phyloP scores from a whole-genome alignment of 441 rosid genomes.

The Mallotus japonicus region DNA sequence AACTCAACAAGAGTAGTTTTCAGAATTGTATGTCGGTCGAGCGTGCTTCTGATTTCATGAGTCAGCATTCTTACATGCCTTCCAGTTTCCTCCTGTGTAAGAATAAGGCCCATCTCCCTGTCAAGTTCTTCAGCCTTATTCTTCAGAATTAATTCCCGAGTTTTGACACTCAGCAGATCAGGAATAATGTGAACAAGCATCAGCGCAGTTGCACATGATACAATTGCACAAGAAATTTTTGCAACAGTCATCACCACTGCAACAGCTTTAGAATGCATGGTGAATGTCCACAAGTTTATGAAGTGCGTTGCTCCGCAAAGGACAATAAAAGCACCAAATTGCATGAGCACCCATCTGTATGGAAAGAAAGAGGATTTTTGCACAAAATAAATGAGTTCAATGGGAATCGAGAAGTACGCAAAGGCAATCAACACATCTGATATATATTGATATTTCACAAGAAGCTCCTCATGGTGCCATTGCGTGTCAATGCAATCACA shows the following conservation, averaged over 20 bases:
- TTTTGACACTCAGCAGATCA: conserved; percentile 75
- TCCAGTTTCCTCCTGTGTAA: conserved; percentile 93
- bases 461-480: conserved; percentile 70
- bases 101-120: conserved; percentile 86
- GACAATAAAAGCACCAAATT: conserved; percentile 90
- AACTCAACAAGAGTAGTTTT: conserved; percentile 87
- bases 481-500: conserved; percentile 81
- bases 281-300: conserved; percentile 81
- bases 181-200: conserved; percentile 92
- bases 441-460: conserved; percentile 85
- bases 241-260: conserved; percentile 82
- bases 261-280: conserved; percentile 73
- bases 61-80: conserved; percentile 95
- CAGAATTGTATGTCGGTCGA: conserved; percentile 75
- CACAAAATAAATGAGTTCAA: conserved; percentile 87
- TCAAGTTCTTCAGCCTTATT: conserved; percentile 82
- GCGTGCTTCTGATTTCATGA: conserved; percentile 91
- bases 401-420: conserved; percentile 91
- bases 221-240: conserved; percentile 80
- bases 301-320: conserved; percentile 97
- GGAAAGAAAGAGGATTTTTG: conserved; percentile 91
- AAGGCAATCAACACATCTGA: conserved; percentile 83
- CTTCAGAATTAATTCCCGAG: conserved; percentile 73
- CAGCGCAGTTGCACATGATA: conserved; percentile 87
- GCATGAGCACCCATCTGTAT: conserved; percentile 95